Evolutionary conservation across 129 eudicot genomes (phyloP), one percentile per base, ranked within the genome.

Genomic region (Centrapalus pauciflorus): DNA sequence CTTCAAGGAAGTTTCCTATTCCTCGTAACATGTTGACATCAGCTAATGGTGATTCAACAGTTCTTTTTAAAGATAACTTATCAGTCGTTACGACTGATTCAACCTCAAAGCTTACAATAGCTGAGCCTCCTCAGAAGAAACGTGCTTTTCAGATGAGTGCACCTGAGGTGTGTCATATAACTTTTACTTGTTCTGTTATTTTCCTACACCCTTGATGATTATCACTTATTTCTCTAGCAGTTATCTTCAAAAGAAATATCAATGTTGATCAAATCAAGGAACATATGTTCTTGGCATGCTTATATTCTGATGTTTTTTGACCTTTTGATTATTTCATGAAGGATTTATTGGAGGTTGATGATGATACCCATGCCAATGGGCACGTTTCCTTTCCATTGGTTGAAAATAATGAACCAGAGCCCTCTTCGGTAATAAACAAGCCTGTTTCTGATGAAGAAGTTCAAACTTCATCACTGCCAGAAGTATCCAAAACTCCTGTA

Each of bases 71-170:
- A 76, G 76, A 72, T 20, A 43, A 23, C 29, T 43, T 61, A 37
- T 29, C 62, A 14, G 4, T 23, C 32, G 59, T 37, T 20, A 73
- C 24, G 66, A 64, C 55, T 9, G 82, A 75, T 38, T 25, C 72
- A 60, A 33, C 49, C 33, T 23, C 29, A 10, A 71, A 76, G 67
- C 35, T 63, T 62, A 55, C 57, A n/a, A n/a, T n/a, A 9, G 24
- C 64, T 30, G 79, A 70, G 23, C 81, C 71, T 20, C 76, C 83
- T 67, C 80, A 69, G 59, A 80, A 69, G 67, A 82, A 62, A 55
- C 85, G 71, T 7, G 85, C 85, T 56, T 88, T 88, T 79, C 86
- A 77, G 69, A 88, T 88, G 89, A 78, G 83, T 73, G 93, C 87
- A 14, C 80, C 66, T 70, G 96, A 88, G 86, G 86, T 84, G 33